These are phyloP conservation scores for Trichoderma citrinoviride DNA, from an alignment of 2,329 filamentous ascomycete genomes.

Conservation along the genomic window DNA sequence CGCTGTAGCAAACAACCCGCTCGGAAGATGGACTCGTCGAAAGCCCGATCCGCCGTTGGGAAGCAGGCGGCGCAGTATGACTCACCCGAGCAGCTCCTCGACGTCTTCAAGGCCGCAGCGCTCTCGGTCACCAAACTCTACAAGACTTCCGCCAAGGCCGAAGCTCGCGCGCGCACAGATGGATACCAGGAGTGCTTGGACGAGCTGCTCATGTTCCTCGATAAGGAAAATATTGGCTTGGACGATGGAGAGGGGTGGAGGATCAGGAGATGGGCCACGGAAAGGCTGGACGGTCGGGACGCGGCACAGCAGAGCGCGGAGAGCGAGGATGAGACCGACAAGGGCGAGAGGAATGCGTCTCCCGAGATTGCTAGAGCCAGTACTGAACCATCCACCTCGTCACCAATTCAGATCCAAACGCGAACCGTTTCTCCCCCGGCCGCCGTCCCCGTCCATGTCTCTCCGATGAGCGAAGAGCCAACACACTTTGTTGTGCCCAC, in stretches of 20 bases:
- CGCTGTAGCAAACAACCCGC: background rate
- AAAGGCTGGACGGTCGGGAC: slow-evolving; percentile 64
- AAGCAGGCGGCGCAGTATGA: slow-evolving; percentile 36
- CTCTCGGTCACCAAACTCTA: slow-evolving; percentile 95
- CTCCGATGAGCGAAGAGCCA: slow-evolving; percentile 31
- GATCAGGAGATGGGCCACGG: slow-evolving; percentile 63
- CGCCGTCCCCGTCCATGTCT: slow-evolving; percentile 31
- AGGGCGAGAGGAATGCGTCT: slow-evolving; percentile 58
- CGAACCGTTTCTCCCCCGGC: slow-evolving; percentile 27
- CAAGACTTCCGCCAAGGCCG: slow-evolving; percentile 79
- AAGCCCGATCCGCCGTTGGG: slow-evolving; percentile 26
- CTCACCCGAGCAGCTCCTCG: slow-evolving; percentile 67
- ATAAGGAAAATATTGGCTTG: slow-evolving; percentile 75
- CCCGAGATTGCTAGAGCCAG: slow-evolving; percentile 53
- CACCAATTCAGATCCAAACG: slow-evolving; percentile 24
- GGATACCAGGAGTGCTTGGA: slow-evolving; percentile 95
- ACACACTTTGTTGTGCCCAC: slow-evolving; percentile 50
- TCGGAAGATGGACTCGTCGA: slow-evolving; percentile 21
- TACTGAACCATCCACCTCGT: slow-evolving; percentile 38
- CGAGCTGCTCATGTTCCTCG: slow-evolving; percentile 80
- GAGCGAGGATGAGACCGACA: slow-evolving; percentile 68
- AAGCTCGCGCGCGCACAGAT: slow-evolving; percentile 70
- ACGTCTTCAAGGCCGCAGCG: slow-evolving; percentile 88
- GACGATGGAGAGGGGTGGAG: slow-evolving; percentile 72
- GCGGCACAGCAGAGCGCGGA: slow-evolving; percentile 54